phyloP scores from a whole-genome alignment of 2,329 filamentous ascomycete genomes.

The Xylariaceae sp. region DNA sequence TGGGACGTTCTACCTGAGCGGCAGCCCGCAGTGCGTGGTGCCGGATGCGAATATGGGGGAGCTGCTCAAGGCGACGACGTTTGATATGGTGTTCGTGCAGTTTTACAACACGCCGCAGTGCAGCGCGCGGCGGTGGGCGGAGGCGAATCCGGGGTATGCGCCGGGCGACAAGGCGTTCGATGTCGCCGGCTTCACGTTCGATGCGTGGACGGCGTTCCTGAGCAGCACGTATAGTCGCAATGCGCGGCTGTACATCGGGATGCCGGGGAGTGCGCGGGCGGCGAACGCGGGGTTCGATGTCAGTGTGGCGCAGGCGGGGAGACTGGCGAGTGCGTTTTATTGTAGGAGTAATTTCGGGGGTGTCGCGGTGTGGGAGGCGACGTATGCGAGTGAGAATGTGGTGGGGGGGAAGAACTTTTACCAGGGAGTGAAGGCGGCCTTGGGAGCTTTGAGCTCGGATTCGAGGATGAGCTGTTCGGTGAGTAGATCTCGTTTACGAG shows the following conservation, averaged over 20 bases:
- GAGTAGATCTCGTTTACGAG: too few relatives aligned
- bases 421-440: constrained; percentile 14
- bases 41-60: too few relatives aligned
- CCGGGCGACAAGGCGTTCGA: too few relatives aligned
- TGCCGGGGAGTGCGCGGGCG: constrained; percentile 30
- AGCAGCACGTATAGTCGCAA: constrained; percentile 31
- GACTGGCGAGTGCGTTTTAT: constrained; percentile 35
- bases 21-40: constrained; percentile 4
- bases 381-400: constrained; percentile 28
- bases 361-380: constrained; percentile 43
- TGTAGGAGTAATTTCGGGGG: constrained; percentile 38
- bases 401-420: constrained; percentile 13
- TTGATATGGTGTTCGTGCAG: constrained; percentile 44
- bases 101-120: constrained; percentile 46
- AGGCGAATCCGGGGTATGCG: constrained; percentile 19
- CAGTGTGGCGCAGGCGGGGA: constrained; percentile 28
- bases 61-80: constrained; percentile 9
- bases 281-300: constrained; percentile 32
- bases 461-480: background rate
- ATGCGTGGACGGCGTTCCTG: constrained; percentile 36
- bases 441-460: constrained; percentile 3
- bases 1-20: constrained; percentile 34
- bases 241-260: constrained; percentile 41
- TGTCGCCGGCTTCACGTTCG: constrained; percentile 35
- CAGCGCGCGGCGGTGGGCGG: constrained; percentile 25